phyloP scores from a whole-genome alignment of 2,329 filamentous ascomycete genomes.

The Aspergillus aculeatinus region DNA sequence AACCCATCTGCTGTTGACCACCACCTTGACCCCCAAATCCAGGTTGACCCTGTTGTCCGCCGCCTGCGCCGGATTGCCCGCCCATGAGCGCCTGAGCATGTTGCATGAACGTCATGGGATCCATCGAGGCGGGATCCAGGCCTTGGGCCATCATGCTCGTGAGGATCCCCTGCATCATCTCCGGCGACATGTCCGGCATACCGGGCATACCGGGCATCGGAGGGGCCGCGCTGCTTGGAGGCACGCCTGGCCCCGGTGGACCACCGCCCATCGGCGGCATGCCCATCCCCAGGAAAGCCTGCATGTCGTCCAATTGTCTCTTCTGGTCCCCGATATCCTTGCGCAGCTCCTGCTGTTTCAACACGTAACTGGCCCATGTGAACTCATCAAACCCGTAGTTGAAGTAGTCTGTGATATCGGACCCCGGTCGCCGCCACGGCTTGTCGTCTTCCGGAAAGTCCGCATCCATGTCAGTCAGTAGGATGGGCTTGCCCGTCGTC shows the following conservation, averaged over 20 bases:
- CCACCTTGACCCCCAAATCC: conserved; percentile 39
- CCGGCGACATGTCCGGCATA: conserved; percentile 53
- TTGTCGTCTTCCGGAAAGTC: conserved; percentile 77
- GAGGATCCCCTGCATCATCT: conserved; percentile 62
- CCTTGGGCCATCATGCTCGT: conserved; percentile 55
- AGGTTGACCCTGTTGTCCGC: conserved; percentile 35
- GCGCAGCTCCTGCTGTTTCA: conserved; percentile 79
- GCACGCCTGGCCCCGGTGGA: conserved; percentile 28
- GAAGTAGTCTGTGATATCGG: conserved; percentile 95
- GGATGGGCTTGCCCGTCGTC: conserved; percentile 72
- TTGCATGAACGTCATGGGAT: conserved; percentile 56
- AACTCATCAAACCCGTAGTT: conserved; percentile 99
- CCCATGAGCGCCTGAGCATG: conserved; percentile 53
- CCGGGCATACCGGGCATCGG: conserved; percentile 40
- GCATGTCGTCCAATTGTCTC: conserved; percentile 62
- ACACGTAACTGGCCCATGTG: conserved; percentile 91
- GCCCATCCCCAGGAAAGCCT: conserved; percentile 56
- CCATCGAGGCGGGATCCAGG: conserved; percentile 54
- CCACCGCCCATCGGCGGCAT: conserved; percentile 48
- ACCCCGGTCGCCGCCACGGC: conserved; percentile 91
- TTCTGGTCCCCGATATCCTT: conserved; percentile 80
- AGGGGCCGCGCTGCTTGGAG: conserved; percentile 30
- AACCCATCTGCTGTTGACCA: conserved; percentile 44
- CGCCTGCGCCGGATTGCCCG: conserved; percentile 40
- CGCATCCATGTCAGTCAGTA: conserved; percentile 74